Base-by-base conservation (phyloP, 352 stramenopile species). In the Phytophthora boehmeriae region DNA sequence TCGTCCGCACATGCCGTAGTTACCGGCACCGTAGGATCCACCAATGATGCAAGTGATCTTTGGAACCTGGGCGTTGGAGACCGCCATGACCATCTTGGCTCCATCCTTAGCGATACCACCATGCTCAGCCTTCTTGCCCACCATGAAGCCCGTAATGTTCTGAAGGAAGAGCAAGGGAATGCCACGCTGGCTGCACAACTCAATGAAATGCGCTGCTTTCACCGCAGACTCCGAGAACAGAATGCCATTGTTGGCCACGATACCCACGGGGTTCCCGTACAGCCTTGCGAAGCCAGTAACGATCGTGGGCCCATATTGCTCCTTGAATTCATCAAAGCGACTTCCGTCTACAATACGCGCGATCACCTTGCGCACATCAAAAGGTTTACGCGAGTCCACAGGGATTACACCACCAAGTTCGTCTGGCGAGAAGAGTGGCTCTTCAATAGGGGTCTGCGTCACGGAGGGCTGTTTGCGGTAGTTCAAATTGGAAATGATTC, bases 221-320 rank as follows among this genome's bases (percentile, higher is more conserved):
- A 98, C 72, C 8, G 76, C 83, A 23, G 89, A 93, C 68, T 98
- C 93, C 16, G 81, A 95, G 65, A 98, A 97, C 0, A 99, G 76
- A 71, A 99, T 98, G 23, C 97, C 97, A 68, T 99, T 99, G 78
- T 99, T 99, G 49, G 97, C 97, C 63, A 99, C 90, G 59, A 99
- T 98, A 5, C 97, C 97, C 9, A 98, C 87, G 2, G 90, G 89
- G 70, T 97, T 92, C 27, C 96, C 96, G 63, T 99, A 97, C 48
- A 99, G 75, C 42, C 92, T 90, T 3, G 88, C 97, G 78, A 99
- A 99, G 19, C 97, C 96, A 47, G 93, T 98, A 25, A 99, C 96
- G 17, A 99, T 92, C 1, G 96, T 99, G 34, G 93, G 96, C 14
- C 97, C 97, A 70, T 99, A 99, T 30, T 95, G 75, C 56, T 94